Conservation (phyloP, 306 rosid genomes). For the Castanopsis chinensis region DNA sequence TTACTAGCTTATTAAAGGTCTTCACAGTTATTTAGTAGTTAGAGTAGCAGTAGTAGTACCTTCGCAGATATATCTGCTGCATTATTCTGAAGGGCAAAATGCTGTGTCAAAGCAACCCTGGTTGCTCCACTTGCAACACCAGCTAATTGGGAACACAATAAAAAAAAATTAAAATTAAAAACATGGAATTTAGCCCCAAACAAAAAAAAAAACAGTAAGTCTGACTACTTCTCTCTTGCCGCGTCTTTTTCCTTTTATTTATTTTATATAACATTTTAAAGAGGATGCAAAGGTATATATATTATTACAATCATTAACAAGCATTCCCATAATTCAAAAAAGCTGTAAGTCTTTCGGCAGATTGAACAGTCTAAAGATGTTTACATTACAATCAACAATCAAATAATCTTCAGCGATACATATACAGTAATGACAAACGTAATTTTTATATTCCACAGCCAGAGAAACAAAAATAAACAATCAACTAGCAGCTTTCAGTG, state of each 20-base stretch:
- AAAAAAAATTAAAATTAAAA: not conserved
- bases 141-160: conserved; percentile 49
- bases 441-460: not conserved
- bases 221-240: not conserved
- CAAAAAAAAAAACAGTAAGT: not conserved
- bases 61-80: conserved; percentile 71
- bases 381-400: not conserved
- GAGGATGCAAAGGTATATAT: not conserved
- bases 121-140: conserved; percentile 99
- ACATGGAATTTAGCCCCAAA: not conserved
- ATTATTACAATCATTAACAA: not conserved
- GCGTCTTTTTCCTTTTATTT: not conserved
- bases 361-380: not conserved
- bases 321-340: not conserved
- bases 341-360: conserved; percentile 8
- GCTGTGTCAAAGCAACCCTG: conserved; percentile 98
- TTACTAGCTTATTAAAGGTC: conserved; percentile 1
- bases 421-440: not conserved
- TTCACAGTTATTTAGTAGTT: not conserved
- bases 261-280: not conserved
- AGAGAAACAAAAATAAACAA: not conserved
- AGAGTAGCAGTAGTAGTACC: conserved; percentile 30
- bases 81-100: conserved; percentile 77
- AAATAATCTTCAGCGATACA: not conserved
- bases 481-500: not conserved